phyloP scores from a whole-genome alignment of 2,329 filamentous ascomycete species.

The Trichoderma brevicompactum region DNA sequence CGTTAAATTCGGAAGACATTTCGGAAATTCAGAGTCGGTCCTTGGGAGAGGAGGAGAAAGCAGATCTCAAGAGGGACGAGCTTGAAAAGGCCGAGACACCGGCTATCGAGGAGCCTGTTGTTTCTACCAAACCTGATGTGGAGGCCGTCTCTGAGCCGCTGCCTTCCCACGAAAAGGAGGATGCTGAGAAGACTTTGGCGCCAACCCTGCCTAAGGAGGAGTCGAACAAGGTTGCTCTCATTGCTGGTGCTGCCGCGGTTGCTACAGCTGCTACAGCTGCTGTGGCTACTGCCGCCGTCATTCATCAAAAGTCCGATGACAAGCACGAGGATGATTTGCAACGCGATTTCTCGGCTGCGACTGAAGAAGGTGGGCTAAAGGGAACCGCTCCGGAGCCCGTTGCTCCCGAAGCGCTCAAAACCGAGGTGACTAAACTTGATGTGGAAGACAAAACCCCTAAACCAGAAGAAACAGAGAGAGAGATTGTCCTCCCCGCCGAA shows the following conservation, averaged over 20 bases:
- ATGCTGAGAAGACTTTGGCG: constrained; percentile 20
- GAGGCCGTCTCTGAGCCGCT: constrained; percentile 22
- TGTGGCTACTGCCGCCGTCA: constrained; percentile 23
- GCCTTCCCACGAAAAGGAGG: constrained; percentile 21
- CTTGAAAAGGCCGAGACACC: constrained; percentile 23
- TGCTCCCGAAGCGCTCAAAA: constrained; percentile 23
- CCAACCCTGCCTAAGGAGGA: constrained; percentile 11
- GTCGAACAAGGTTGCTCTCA: constrained; percentile 24
- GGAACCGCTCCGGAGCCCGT: constrained; percentile 18
- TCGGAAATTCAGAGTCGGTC: constrained; percentile 33
- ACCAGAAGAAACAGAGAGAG: constrained; percentile 19
- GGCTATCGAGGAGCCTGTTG: constrained; percentile 23
- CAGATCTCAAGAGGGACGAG: constrained; percentile 34
- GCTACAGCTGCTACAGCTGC: constrained; percentile 24
- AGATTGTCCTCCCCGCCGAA: constrained; percentile 17
- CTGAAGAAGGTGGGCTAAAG: constrained; percentile 22
- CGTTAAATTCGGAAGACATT: constrained; percentile 38
- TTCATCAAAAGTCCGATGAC: constrained; percentile 12
- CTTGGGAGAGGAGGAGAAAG: constrained; percentile 33
- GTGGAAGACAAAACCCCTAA: constrained; percentile 16
- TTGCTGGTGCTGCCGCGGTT: constrained; percentile 19
- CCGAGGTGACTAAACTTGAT: constrained; percentile 25
- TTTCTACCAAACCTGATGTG: constrained; percentile 27
- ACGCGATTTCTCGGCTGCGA: constrained; percentile 11
- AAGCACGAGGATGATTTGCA: constrained; percentile 6